A percentile compares a stretch with the other conserved stretches of the same genome.
These are phyloP conservation scores for Cytospora piceicola DNA, from an alignment of 2,329 filamentous ascomycete genomes.

Conservation along the genomic window DNA sequence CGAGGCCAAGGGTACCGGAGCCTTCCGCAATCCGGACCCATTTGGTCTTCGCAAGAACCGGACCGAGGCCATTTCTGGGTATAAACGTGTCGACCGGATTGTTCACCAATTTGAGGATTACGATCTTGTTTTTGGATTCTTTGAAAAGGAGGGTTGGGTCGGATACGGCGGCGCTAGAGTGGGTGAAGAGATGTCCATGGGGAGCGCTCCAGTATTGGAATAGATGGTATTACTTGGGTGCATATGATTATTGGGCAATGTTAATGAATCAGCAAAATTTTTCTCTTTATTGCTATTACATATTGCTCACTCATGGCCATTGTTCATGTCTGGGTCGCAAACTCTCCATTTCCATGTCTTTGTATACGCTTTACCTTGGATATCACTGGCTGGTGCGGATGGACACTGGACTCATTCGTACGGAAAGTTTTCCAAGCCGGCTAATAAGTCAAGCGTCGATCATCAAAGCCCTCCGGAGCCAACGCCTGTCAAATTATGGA, in stretches of 20 bases:
- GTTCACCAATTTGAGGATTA: conserved; percentile 98
- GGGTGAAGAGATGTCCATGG: conserved; percentile 52
- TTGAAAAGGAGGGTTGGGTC: conserved; percentile 82
- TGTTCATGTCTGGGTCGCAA: background rate
- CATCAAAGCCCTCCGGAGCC: no score
- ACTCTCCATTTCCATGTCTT: background rate
- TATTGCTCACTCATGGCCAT: background rate
- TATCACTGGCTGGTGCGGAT: no score
- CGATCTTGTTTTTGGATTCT: conserved; percentile 94
- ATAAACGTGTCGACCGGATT: conserved; percentile 88
- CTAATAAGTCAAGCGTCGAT: no score
- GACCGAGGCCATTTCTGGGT: conserved; percentile 82
- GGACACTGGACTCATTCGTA: no score
- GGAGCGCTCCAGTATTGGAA: background rate
- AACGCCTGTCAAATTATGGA: no score
- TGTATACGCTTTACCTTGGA: background rate
- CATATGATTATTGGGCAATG: background rate
- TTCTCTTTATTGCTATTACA: background rate
- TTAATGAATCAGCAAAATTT: background rate
- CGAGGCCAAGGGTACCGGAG: conserved; percentile 72
- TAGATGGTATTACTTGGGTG: background rate
- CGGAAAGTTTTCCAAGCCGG: no score
- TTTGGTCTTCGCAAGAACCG: conserved; percentile 49
- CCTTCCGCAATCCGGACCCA: conserved; percentile 41
- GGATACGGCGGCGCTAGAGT: conserved; percentile 57